Evolutionary conservation across 2,329 filamentous ascomycete species (phyloP).

Genomic region (Chaetomiaceae sp.): DNA sequence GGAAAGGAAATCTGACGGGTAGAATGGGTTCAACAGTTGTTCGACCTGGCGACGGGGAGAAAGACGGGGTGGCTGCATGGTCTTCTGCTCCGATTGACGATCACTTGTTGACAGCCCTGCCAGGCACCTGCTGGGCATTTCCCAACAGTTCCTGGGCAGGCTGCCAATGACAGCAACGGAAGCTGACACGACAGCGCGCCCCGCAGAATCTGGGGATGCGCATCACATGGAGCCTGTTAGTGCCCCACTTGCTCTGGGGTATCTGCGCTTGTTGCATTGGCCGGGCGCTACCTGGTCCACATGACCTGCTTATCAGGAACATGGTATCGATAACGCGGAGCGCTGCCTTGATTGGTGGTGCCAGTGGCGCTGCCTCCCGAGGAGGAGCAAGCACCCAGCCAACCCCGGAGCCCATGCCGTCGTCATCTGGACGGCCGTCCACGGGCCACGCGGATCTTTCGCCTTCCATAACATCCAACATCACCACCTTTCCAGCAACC

Average conservation of each 20-base stretch:
- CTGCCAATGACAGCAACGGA: constrained; percentile 1
- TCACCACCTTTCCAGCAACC: not conserved
- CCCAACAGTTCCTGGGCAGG: not conserved
- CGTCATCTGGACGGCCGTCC: constrained; percentile 15
- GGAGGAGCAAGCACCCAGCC: not conserved
- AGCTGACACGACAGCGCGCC: not conserved
- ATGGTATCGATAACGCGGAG: not conserved
- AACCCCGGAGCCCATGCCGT: constrained; percentile 10
- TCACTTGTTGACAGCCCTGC: not conserved
- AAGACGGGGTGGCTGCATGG: no score
- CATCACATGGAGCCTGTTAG: constrained; percentile 7
- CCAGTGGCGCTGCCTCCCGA: constrained; percentile 4
- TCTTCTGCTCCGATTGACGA: no score
- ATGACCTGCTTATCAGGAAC: constrained; percentile 4
- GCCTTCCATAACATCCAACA: not conserved
- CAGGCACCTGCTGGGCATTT: not conserved
- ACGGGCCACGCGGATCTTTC: constrained; percentile 2
- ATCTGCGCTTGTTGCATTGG: not conserved
- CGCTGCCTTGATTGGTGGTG: constrained; percentile 16
- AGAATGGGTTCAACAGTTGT: no score
- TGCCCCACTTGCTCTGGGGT: not conserved
- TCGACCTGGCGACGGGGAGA: no score
- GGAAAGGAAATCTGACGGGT: no score
- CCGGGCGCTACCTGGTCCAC: constrained; percentile 5
- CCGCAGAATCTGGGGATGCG: not conserved